phyloP scores from a whole-genome alignment of 2,329 filamentous ascomycete genomes.

The Botryotinia globosa region DNA sequence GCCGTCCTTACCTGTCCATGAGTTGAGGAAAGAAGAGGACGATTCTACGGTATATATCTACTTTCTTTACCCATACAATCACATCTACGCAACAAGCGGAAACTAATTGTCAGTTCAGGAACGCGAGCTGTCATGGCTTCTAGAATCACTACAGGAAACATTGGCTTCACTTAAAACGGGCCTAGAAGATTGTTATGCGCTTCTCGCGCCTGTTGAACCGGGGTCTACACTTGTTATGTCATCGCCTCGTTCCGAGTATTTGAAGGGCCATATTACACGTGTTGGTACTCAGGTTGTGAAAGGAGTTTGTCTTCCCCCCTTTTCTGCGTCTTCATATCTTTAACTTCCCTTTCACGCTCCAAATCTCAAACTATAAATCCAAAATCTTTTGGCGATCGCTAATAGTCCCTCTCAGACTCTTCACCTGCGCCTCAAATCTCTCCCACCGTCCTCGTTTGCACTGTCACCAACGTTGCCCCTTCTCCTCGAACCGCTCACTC shows the following conservation, averaged over 20 bases:
- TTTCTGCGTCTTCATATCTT: not conserved
- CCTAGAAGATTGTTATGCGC: constrained; percentile 66
- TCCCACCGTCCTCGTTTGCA: constrained; percentile 44
- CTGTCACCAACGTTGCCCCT: constrained; percentile 47
- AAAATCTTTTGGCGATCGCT: not conserved
- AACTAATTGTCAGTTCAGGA: constrained; percentile 26
- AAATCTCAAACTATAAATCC: not conserved
- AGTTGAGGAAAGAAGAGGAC: constrained; percentile 35
- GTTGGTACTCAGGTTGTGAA: constrained; percentile 90
- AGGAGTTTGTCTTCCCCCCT: constrained; percentile 57
- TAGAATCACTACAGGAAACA: constrained; percentile 39
- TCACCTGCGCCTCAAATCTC: constrained; percentile 70
- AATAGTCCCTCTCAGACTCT: constrained; percentile 54
- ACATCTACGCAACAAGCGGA: not conserved
- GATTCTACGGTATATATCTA: constrained; percentile 32
- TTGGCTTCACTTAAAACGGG: constrained; percentile 34
- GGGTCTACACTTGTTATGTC: constrained; percentile 88
- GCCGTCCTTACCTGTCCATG: constrained; percentile 32
- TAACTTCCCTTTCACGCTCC: too few species aligned
- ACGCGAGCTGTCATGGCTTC: constrained; percentile 39
- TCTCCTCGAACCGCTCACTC: constrained; percentile 66
- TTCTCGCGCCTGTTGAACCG: constrained; percentile 79
- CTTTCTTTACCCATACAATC: not conserved
- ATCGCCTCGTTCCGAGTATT: constrained; percentile 78
- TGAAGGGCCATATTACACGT: constrained; percentile 90